Conservation (phyloP, 2,329 filamentous ascomycete genomes). For the Scedosporium dehoogii region DNA sequence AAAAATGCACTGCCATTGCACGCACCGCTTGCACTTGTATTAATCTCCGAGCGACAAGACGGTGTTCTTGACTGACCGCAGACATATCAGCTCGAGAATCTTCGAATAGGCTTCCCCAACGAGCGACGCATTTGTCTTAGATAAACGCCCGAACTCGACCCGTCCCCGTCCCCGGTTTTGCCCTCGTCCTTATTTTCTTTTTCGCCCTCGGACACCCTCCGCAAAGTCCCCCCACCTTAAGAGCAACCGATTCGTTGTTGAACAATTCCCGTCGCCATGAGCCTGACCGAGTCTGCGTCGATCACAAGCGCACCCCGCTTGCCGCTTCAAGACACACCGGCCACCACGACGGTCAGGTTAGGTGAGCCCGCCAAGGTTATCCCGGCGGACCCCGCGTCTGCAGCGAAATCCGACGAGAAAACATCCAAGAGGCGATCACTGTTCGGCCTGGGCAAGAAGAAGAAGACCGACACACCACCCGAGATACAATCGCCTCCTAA, state of each 20-base stretch:
- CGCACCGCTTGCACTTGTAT: not conserved
- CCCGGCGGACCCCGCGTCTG: not conserved
- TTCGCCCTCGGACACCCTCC: not conserved
- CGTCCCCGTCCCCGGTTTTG: not conserved
- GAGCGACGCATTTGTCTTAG: not conserved
- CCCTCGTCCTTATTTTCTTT: not conserved
- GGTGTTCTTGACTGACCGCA: not conserved
- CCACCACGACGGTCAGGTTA: not conserved
- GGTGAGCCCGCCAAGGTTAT: not conserved
- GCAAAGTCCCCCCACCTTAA: not conserved
- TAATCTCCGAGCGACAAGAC: not conserved
- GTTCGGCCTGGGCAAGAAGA: slow-evolving; percentile 56
- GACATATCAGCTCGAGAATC: not conserved
- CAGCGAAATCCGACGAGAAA: not conserved
- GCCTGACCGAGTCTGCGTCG: slow-evolving; percentile 11
- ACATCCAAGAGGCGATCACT: slow-evolving; percentile 45
- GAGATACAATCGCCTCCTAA: slow-evolving; percentile 23
- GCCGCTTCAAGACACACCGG: not conserved
- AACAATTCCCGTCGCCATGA: not conserved
- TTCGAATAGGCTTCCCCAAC: not conserved
- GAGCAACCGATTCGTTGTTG: too few relatives aligned
- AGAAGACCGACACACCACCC: slow-evolving; percentile 23
- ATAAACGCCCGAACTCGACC: not conserved
- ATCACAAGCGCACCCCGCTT: not conserved
- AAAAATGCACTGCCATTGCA: not conserved